phyloP scores from a whole-genome alignment of 2,329 filamentous ascomycete species.

The Penicillium fuscoglaucum region DNA sequence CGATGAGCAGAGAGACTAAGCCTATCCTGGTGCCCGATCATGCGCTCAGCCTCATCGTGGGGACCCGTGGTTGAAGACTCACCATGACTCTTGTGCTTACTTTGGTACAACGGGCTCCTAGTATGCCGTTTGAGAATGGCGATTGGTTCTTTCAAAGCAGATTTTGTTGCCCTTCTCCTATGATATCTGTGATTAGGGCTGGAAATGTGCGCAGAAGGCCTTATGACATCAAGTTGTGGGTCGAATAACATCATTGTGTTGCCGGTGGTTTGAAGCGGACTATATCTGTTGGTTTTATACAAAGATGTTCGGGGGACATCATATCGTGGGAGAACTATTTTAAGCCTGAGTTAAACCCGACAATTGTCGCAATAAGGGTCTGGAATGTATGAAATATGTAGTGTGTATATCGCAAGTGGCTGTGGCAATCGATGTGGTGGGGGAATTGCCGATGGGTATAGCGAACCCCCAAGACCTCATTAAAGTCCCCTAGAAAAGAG shows the following conservation, averaged over 20 bases:
- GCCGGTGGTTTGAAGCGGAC: neutral
- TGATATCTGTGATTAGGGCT: constrained; percentile 10
- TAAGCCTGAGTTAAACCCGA: neutral
- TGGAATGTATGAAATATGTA: neutral
- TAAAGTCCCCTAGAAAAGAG: neutral
- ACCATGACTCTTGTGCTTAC: neutral
- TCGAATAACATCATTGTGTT: constrained; percentile 2
- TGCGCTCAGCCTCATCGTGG: constrained; percentile 2
- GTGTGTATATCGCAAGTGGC: neutral
- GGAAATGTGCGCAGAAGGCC: neutral
- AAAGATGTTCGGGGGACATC: neutral
- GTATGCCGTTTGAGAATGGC: neutral
- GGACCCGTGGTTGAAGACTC: neutral
- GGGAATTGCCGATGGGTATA: neutral
- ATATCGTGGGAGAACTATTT: neutral
- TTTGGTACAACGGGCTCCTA: neutral
- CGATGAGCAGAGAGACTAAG: neutral
- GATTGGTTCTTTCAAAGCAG: neutral
- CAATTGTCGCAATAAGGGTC: neutral
- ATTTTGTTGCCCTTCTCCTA: neutral
- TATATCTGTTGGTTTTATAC: neutral
- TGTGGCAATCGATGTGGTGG: constrained; percentile 5
- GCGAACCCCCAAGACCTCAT: neutral
- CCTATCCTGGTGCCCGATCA: constrained; percentile 10
- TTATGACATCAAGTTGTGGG: constrained; percentile 14